These are phyloP conservation scores for Vanilla planifolia DNA, from an alignment of 106 monocot species.

Conservation along the genomic window DNA sequence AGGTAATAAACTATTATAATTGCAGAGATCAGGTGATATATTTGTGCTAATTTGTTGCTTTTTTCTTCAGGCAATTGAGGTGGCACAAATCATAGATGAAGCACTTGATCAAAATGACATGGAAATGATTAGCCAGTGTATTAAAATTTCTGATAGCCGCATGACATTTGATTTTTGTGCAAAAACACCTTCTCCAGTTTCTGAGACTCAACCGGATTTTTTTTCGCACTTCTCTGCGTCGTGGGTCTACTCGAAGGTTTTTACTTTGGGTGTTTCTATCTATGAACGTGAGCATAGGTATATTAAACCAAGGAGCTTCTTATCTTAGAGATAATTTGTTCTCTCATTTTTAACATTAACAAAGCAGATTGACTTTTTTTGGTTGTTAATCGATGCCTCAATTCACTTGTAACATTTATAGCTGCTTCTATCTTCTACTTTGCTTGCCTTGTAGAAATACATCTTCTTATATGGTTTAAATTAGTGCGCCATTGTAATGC, in stretches of 20 bases:
- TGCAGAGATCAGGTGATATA: not conserved
- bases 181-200: slow-evolving; percentile 11
- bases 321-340: not conserved
- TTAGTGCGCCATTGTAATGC: too few species aligned
- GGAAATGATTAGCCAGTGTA: slow-evolving; percentile 64
- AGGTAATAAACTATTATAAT: slow-evolving; percentile 35
- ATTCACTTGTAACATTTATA: not conserved
- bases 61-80: slow-evolving; percentile 62
- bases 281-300: slow-evolving; percentile 73
- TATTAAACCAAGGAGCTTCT: not conserved
- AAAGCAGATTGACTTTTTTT: not conserved
- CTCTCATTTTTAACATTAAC: not conserved
- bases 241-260: slow-evolving; percentile 88
- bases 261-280: slow-evolving; percentile 81
- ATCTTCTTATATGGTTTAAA: too few species aligned
- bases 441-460: not conserved
- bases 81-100: slow-evolving; percentile 91
- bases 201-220: slow-evolving; percentile 30
- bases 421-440: not conserved
- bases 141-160: slow-evolving; percentile 30
- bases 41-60: not conserved
- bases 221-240: slow-evolving; percentile 74
- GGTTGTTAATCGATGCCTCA: not conserved
- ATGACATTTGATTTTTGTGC: slow-evolving; percentile 16
- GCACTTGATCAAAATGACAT: slow-evolving; percentile 59